These are phyloP conservation scores for Lipomyces starkeyi DNA, from an alignment of 805 yeast genomes.

Conservation along the genomic window DNA sequence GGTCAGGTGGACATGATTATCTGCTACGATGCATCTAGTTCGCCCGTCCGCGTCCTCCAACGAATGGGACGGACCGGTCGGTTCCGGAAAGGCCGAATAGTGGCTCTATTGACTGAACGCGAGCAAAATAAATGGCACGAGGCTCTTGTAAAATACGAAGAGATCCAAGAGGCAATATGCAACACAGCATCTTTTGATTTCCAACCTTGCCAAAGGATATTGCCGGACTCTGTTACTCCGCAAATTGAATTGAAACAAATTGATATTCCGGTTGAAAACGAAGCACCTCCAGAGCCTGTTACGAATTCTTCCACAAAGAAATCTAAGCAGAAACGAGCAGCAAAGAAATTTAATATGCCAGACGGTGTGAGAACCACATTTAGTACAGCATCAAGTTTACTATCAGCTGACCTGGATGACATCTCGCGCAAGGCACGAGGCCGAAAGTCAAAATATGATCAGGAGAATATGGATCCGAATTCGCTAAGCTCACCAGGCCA, in stretches of 20 bases:
- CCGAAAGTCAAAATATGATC: slow-evolving; percentile 12
- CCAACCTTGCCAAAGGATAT: slow-evolving; percentile 59
- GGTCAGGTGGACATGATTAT: slow-evolving; percentile 96
- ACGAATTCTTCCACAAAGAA: slow-evolving; percentile 18
- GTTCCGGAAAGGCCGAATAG: slow-evolving; percentile 83
- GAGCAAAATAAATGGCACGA: slow-evolving; percentile 81
- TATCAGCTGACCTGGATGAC: background rate
- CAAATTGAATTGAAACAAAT: slow-evolving; percentile 61
- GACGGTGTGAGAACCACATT: slow-evolving; percentile 37
- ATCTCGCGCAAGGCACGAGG: slow-evolving; percentile 13
- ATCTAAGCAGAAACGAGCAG: slow-evolving; percentile 10
- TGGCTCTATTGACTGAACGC: slow-evolving; percentile 73
- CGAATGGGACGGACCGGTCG: slow-evolving; percentile 99
- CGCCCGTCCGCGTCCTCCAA: slow-evolving; percentile 92
- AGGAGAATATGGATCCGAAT: slow-evolving; percentile 6
- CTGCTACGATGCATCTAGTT: slow-evolving; percentile 89
- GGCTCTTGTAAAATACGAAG: slow-evolving; percentile 82
- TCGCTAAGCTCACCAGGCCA: background rate
- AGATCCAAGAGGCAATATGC: slow-evolving; percentile 62
- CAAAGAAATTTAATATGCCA: slow-evolving; percentile 37
- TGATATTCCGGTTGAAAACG: slow-evolving; percentile 73
- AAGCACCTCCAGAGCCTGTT: slow-evolving; percentile 41
- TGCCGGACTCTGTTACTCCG: slow-evolving; percentile 67
- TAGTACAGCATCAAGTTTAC: slow-evolving; percentile 22
- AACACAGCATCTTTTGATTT: slow-evolving; percentile 53